Evolutionary conservation across 2,329 filamentous ascomycete genomes (phyloP).

Genomic region (Ambrosiella xylebori): DNA sequence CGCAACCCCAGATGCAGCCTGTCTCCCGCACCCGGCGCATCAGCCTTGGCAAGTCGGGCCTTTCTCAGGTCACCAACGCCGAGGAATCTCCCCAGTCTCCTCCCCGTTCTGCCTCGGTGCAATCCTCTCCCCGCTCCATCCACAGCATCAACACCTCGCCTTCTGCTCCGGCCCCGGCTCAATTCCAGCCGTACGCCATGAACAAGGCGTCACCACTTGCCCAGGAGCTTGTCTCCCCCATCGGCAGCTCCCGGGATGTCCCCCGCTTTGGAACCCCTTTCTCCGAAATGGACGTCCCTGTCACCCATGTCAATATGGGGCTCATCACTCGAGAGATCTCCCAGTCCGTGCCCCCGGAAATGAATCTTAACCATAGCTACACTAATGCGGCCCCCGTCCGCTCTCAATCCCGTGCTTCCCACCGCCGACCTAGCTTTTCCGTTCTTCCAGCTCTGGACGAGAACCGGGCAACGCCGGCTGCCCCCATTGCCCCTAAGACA

Average conservation of each 20-base stretch:
- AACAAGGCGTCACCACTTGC: constrained; percentile 32
- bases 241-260: constrained; percentile 26
- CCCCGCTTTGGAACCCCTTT: constrained; percentile 75
- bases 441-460: constrained; percentile 55
- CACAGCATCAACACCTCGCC: constrained; percentile 19
- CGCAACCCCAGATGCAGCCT: constrained; percentile 14
- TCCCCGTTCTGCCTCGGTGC: background rate
- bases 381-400: constrained; percentile 24
- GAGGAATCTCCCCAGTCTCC: constrained; percentile 7
- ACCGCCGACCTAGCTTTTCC: constrained; percentile 49
- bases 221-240: constrained; percentile 39
- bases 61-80: constrained; percentile 10
- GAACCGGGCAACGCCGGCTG: constrained; percentile 30
- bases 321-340: constrained; percentile 63
- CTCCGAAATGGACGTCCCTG: constrained; percentile 76
- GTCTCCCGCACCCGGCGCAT: constrained; percentile 13
- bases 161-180: constrained; percentile 13
- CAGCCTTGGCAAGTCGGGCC: constrained; percentile 4
- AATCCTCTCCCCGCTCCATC: constrained; percentile 20
- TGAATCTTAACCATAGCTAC: constrained; percentile 43
- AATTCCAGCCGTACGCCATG: constrained; percentile 35
- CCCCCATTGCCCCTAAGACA: constrained; percentile 13
- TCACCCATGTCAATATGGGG: constrained; percentile 54
- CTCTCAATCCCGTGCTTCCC: constrained; percentile 37
- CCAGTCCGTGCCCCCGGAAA: constrained; percentile 85